These are phyloP conservation scores for Umbelopsis sp. DNA, from an alignment of 371 early-diverging fungal genomes.

Conservation along the genomic window DNA sequence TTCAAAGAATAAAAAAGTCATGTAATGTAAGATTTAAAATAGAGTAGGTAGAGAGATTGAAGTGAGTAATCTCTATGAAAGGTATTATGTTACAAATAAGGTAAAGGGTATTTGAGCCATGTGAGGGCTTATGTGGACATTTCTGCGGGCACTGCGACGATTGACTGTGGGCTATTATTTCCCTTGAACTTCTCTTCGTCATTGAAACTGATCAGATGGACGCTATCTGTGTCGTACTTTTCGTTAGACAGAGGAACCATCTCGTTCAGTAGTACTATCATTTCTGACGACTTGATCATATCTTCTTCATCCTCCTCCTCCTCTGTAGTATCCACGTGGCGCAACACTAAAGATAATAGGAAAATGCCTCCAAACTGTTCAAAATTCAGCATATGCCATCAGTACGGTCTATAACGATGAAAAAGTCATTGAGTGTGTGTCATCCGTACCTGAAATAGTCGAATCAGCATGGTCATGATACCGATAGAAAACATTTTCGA, in stretches of 20 bases:
- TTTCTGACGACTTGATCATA: neutral
- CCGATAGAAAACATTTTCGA: conserved; percentile 13
- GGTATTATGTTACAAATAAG: no score
- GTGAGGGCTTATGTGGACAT: neutral
- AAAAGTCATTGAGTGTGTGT: neutral
- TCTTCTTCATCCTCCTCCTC: neutral
- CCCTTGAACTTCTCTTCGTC: conserved; percentile 1
- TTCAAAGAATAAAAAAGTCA: no score
- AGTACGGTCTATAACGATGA: neutral
- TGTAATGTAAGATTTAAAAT: no score
- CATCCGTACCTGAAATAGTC: neutral
- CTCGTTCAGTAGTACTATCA: neutral
- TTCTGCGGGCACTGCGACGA: neutral
- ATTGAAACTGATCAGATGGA: neutral
- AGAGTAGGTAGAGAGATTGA: no score
- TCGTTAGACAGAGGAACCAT: neutral
- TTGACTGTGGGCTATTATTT: neutral
- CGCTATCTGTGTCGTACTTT: neutral
- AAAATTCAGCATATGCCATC: neutral
- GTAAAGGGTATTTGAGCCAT: no score
- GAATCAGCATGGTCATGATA: conserved; percentile 11
- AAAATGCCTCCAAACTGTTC: conserved; percentile 10
- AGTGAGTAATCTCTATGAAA: no score
- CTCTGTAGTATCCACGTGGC: neutral
- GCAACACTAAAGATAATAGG: conserved; percentile 5